phyloP scores from a whole-genome alignment of 1,284 basidiomycete species.

The Marasmius oreades region DNA sequence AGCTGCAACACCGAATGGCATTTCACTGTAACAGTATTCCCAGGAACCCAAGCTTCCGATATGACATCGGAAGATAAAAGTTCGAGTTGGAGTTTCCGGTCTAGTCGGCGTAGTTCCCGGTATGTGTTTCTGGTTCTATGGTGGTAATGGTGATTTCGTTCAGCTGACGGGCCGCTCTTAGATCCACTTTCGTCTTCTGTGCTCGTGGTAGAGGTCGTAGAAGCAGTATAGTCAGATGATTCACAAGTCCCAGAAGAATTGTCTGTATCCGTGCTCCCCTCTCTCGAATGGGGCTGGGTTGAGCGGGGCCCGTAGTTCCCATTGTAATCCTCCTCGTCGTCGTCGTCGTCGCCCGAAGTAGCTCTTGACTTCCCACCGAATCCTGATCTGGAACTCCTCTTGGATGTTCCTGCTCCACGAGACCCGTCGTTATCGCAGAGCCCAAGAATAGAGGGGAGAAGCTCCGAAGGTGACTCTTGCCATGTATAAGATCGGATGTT shows the following conservation, averaged over 20 bases:
- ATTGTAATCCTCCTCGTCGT: not conserved
- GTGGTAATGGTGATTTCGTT: too few relatives aligned
- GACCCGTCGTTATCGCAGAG: not conserved
- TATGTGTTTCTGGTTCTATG: not conserved
- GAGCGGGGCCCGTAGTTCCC: not conserved
- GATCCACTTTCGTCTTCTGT: too few relatives aligned
- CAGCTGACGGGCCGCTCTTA: too few relatives aligned
- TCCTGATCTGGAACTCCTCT: not conserved
- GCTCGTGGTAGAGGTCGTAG: too few relatives aligned
- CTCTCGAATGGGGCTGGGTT: not conserved
- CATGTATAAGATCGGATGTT: not conserved
- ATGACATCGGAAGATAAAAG: slow-evolving; percentile 11
- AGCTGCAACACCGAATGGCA: slow-evolving; percentile 14
- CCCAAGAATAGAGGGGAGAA: slow-evolving; percentile 1
- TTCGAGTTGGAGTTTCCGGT: slow-evolving; percentile 7
- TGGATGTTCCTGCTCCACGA: not conserved
- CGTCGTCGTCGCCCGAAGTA: not conserved
- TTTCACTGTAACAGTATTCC: not conserved
- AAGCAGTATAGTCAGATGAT: not conserved
- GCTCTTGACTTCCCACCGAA: too few relatives aligned
- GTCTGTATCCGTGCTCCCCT: not conserved
- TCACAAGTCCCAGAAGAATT: not conserved
- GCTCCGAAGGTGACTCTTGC: slow-evolving; percentile 2
- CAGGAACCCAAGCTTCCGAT: slow-evolving; percentile 7
- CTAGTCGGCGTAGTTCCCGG: slow-evolving; percentile 1